phyloP scores from a whole-genome alignment of 768 basidiomycete species.

The Psilocybe azurescens region DNA sequence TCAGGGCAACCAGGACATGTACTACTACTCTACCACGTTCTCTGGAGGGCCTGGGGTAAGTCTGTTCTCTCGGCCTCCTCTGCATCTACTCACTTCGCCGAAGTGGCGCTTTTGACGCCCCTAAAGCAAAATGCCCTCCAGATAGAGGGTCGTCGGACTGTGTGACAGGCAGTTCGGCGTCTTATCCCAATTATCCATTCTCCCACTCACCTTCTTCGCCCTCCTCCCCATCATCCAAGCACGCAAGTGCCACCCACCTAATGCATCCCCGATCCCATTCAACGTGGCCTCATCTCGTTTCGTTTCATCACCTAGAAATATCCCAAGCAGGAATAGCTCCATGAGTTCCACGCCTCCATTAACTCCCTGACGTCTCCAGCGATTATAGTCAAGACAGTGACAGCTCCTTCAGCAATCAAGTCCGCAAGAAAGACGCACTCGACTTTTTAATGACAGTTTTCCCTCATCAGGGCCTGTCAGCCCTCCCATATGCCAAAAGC shows the following conservation, averaged over 20 bases:
- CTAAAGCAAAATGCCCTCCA: constrained; percentile 92
- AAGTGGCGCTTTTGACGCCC: constrained; percentile 97
- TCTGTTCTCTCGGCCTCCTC: constrained; percentile 19
- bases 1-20: constrained; percentile 81
- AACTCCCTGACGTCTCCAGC: constrained; percentile 74
- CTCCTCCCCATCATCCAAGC: constrained; percentile 26
- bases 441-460: constrained; percentile 83
- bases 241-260: constrained; percentile 12
- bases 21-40: constrained; percentile 93
- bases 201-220: constrained; percentile 41
- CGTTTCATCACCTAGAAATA: constrained; percentile 43
- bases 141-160: constrained; percentile 93
- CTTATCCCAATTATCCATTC: constrained; percentile 47
- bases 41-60: constrained; percentile 91
- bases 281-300: constrained; percentile 26
- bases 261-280: constrained; percentile 24
- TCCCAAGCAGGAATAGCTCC: constrained; percentile 46
- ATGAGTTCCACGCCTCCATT: constrained; percentile 74
- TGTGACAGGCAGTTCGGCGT: constrained; percentile 94
- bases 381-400: constrained; percentile 45
- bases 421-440: constrained; percentile 67
- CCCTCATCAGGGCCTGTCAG: constrained; percentile 70
- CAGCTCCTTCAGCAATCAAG: constrained; percentile 42
- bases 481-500: constrained; percentile 75
- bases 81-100: constrained; percentile 15